Evolutionary conservation across 176 grass and related monocot genomes (phyloP).

Genomic region (Bothriochloa decipiens): DNA sequence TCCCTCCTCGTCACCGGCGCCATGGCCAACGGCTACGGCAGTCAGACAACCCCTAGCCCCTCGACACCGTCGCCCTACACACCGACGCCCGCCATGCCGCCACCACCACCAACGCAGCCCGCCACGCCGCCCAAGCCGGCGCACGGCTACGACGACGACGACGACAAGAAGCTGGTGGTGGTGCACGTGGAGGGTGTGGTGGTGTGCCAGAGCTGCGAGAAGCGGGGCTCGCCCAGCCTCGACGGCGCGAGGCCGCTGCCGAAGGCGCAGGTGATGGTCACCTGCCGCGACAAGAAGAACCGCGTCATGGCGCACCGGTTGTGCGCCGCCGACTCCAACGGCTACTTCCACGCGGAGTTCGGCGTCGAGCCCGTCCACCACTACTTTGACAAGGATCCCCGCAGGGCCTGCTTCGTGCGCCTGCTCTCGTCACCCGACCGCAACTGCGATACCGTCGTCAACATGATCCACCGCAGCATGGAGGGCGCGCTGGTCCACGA

Average conservation of each 20-base stretch:
- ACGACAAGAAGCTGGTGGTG: slow-evolving; percentile 39
- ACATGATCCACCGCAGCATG: slow-evolving; percentile 69
- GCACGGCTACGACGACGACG: background rate
- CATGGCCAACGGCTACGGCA: background rate
- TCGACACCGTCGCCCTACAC: no score
- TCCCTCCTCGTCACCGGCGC: slow-evolving; percentile 30
- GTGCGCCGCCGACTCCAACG: slow-evolving; percentile 32
- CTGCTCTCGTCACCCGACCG: slow-evolving; percentile 63
- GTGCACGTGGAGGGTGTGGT: slow-evolving; percentile 60
- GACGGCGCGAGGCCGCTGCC: slow-evolving; percentile 50
- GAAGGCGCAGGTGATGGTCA: slow-evolving; percentile 53
- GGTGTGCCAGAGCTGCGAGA: slow-evolving; percentile 65
- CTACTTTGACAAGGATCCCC: slow-evolving; percentile 34
- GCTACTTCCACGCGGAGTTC: slow-evolving; percentile 65
- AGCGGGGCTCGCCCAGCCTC: slow-evolving; percentile 46
- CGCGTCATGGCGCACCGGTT: slow-evolving; percentile 39
- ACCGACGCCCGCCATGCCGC: background rate
- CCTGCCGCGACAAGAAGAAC: slow-evolving; percentile 75
- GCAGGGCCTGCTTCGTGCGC: slow-evolving; percentile 65
- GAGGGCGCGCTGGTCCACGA: slow-evolving; percentile 49
- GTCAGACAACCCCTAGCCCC: background rate
- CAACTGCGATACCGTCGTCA: slow-evolving; percentile 56
- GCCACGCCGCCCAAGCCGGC: background rate
- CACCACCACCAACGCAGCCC: background rate
- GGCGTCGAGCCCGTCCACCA: slow-evolving; percentile 7